phyloP scores from a whole-genome alignment of 1,284 basidiomycete species.

The Cryptococcus maquisensis region DNA sequence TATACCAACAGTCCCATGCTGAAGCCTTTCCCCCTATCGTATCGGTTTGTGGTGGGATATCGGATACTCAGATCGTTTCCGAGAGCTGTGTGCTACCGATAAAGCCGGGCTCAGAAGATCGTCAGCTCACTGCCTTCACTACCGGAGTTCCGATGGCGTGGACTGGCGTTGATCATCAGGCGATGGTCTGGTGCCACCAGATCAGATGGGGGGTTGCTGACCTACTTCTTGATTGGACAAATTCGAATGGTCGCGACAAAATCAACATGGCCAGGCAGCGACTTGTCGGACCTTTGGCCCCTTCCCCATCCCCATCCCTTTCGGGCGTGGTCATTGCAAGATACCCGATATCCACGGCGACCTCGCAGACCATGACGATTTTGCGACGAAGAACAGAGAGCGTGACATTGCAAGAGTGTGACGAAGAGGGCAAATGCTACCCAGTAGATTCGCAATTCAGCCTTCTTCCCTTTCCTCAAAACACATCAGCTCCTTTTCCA shows the following conservation, averaged over 20 bases:
- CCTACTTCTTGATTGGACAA: constrained; percentile 65
- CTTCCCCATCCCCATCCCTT: no score
- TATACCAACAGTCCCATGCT: constrained; percentile 48
- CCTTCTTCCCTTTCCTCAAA: constrained; percentile 13
- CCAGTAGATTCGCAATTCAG: not conserved
- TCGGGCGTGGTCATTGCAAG: no score
- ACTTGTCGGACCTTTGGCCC: constrained; percentile 1
- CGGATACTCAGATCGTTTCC: constrained; percentile 88
- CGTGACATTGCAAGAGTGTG: constrained; percentile 7
- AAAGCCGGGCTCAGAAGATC: constrained; percentile 28
- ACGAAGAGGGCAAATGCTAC: not conserved
- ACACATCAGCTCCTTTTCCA: constrained; percentile 30
- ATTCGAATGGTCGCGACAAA: constrained; percentile 2
- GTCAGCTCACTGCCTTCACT: constrained; percentile 75
- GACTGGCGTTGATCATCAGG: constrained; percentile 92
- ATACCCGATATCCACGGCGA: not conserved
- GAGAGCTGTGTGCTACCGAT: constrained; percentile 74
- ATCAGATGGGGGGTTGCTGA: constrained; percentile 82
- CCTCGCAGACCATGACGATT: constrained; percentile 19
- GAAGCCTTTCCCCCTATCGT: constrained; percentile 60
- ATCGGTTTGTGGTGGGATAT: constrained; percentile 85
- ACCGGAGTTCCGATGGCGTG: constrained; percentile 82
- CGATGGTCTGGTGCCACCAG: constrained; percentile 99
- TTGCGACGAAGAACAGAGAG: constrained; percentile 1
- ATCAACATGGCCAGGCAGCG: constrained; percentile 8